Evolutionary conservation across 306 rosid species (phyloP), one percentile per base, ranked within the genome.

Genomic region (Coriaria nepalensis): DNA sequence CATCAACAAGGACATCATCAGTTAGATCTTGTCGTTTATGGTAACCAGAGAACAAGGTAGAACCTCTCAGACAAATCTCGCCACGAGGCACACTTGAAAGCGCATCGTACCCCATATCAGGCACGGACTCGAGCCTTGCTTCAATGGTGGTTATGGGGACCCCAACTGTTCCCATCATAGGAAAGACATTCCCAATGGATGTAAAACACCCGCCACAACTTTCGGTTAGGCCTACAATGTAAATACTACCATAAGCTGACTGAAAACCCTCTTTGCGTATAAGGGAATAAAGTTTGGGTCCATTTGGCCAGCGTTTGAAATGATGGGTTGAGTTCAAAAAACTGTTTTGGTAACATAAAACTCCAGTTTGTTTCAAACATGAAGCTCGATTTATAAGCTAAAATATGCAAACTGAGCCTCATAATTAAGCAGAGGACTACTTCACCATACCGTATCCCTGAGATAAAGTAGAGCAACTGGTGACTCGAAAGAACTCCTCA

Each of bases 361-460:
- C 47, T 47, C 47, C 33, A 44, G 43, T 37, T 33, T 9, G 9
- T 37, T 14, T 36, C 0, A 6, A 51, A 20, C 29, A 51, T 0
- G n/a, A n/a, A n/a, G n/a, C n/a, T n/a, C n/a, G n/a, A n/a, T n/a
- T n/a, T n/a, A n/a, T n/a, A n/a, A n/a, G n/a, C n/a, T n/a, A n/a
- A n/a, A n/a, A n/a, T n/a, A n/a, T n/a, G n/a, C n/a, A n/a, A n/a
- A n/a, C n/a, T n/a, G n/a, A n/a, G n/a, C n/a, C n/a, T n/a, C n/a
- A n/a, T n/a, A n/a, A n/a, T n/a, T n/a, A n/a, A n/a, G n/a, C n/a
- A n/a, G n/a, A n/a, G n/a, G n/a, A n/a, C n/a, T n/a, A n/a, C n/a
- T n/a, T n/a, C n/a, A n/a, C n/a, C 67, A 44, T 80, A 86, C 96
- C 94, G 70, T 86, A 86, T 77, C 94, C 96, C 73, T 86, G 96